These are phyloP conservation scores for Calocera viscosa DNA, from an alignment of 768 basidiomycete genomes.

Conservation along the genomic window DNA sequence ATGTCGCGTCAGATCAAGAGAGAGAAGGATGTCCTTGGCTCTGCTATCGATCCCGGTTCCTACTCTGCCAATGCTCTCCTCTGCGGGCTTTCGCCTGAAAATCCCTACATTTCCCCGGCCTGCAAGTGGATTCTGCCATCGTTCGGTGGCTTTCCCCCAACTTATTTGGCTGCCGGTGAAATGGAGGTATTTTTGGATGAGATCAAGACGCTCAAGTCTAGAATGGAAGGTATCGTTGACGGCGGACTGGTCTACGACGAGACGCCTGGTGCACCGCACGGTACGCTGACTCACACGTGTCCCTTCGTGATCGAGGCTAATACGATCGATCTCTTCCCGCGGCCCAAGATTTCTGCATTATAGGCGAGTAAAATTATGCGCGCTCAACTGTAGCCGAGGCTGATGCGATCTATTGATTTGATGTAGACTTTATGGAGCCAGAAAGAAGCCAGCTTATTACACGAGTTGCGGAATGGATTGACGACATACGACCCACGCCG, in stretches of 20 bases:
- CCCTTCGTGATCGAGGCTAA: too few relatives aligned
- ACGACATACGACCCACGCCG: neutral
- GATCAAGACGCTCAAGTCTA: neutral
- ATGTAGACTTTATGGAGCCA: neutral
- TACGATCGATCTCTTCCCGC: too few relatives aligned
- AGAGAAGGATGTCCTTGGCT: neutral
- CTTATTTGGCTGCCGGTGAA: neutral
- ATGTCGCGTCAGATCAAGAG: neutral
- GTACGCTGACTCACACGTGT: too few relatives aligned
- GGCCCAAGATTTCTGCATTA: neutral
- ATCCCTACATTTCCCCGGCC: neutral
- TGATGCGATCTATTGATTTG: too few relatives aligned
- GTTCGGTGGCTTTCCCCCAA: neutral
- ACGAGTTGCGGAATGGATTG: neutral
- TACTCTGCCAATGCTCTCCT: neutral
- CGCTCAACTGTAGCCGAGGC: too few relatives aligned
- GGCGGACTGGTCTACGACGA: neutral
- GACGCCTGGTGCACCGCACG: neutral
- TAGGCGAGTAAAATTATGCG: too few relatives aligned
- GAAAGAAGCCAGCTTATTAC: neutral
- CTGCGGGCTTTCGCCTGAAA: neutral
- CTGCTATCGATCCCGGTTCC: neutral
- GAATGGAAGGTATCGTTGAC: neutral
- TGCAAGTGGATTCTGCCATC: neutral
- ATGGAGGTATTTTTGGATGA: neutral